These are phyloP conservation scores for Cutaneotrichosporon spelunceum DNA, from an alignment of 1,284 basidiomycete species.

Conservation along the genomic window DNA sequence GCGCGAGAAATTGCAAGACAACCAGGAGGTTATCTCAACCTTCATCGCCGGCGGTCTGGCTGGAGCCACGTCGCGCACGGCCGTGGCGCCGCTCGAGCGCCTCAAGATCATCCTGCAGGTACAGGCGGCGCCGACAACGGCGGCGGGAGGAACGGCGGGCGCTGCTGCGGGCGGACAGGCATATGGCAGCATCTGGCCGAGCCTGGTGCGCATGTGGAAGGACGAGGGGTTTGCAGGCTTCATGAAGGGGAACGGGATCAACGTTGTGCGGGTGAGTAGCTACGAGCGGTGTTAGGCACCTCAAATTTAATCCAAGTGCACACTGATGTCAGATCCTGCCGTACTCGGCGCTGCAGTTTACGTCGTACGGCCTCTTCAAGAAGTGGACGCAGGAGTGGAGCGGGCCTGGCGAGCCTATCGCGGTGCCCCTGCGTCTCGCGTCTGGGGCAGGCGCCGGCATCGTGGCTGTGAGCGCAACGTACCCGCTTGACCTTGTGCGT, in stretches of 20 bases:
- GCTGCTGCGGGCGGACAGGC: constrained; percentile 61
- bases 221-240: constrained; percentile 89
- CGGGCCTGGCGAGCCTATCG: constrained; percentile 64
- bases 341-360: constrained; percentile 83
- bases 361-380: constrained; percentile 78
- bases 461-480: constrained; percentile 83
- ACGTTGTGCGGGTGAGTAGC: constrained; percentile 70
- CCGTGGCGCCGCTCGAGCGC: constrained; percentile 85
- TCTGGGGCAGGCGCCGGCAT: constrained; percentile 88
- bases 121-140: constrained; percentile 51
- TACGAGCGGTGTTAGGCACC: no score
- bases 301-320: neutral
- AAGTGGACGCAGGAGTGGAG: constrained; percentile 56
- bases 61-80: constrained; percentile 68
- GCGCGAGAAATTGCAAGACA: constrained; percentile 25
- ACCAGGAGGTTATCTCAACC: constrained; percentile 45
- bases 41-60: constrained; percentile 51
- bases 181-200: constrained; percentile 78
- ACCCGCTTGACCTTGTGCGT: constrained; percentile 87
- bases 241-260: constrained; percentile 82
- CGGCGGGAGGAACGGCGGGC: no score
- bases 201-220: constrained; percentile 76
- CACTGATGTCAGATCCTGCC: constrained; percentile 46
- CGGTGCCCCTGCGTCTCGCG: constrained; percentile 74
- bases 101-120: constrained; percentile 97